Conservation (phyloP, 2,329 filamentous ascomycete species). For the Aspergillus niger region DNA sequence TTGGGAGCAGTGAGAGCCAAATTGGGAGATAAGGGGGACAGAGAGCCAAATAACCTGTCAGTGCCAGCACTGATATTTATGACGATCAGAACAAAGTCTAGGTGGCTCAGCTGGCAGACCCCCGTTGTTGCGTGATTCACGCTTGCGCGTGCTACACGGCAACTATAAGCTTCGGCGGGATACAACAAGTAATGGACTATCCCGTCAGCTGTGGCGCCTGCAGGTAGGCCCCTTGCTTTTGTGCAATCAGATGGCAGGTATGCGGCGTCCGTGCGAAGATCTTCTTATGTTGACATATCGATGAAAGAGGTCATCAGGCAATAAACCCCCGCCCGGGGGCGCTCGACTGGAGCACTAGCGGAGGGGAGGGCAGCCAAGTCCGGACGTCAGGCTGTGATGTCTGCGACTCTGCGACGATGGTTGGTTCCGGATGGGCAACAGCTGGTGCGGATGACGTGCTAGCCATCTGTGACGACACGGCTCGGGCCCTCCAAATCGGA, state of each 20-base stretch:
- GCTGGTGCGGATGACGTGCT: constrained; percentile 10
- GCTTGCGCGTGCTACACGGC: constrained; percentile 8
- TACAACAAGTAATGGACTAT: neutral
- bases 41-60: neutral
- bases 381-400: neutral
- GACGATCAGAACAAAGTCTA: neutral
- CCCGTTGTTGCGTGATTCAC: constrained; percentile 5
- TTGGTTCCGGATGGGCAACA: constrained; percentile 11
- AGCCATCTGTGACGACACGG: neutral
- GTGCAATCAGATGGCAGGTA: constrained; percentile 5
- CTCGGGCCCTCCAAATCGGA: neutral
- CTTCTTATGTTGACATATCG: neutral
- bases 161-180: neutral
- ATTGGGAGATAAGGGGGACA: neutral
- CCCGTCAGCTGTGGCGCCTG: neutral
- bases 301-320: neutral
- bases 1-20: neutral
- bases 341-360: neutral
- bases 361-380: neutral
- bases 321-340: constrained; percentile 1
- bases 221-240: neutral
- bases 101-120: neutral
- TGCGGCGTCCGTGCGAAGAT: constrained; percentile 3
- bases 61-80: neutral
- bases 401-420: constrained; percentile 1